Evolutionary conservation across 805 yeast species (phyloP), one percentile per base, ranked within the genome.

Genomic region (Myxozyma monticola): DNA sequence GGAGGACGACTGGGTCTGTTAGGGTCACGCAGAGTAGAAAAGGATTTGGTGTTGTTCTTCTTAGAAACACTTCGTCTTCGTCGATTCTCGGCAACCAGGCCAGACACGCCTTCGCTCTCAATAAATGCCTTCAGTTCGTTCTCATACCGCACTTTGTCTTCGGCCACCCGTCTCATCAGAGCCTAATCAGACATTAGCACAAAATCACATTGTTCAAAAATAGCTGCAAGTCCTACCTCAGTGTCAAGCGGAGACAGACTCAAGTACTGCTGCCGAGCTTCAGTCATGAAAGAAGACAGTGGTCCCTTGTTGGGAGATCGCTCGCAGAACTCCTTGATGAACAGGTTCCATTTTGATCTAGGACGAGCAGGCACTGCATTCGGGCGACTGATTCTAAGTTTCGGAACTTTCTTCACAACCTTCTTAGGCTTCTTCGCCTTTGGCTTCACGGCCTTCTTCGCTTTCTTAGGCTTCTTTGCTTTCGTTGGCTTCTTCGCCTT

Each of bases 91-190:
- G 9, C 20, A 21, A 20, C 10, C 25, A 56, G 26, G 4, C 34
- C 49, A 8, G 20, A 31, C 15, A 24, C 21, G 7, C 60, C 57
- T 6, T 43, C 17, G 10, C 33, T 21, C 4, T 15, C 28, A 9
- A 48, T 26, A 25, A 36, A 51, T n/a, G 31, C 52, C 4, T 41
- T 36, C 8, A 51, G 17, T 17, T 54, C 60, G 12, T 37, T 25
- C 28, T 51, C 49, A 33, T 39, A 55, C 22, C 52, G 22, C n/a
- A 29, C 25, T 9, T 20, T 36, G 30, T 48, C 60, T n/a, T 9
- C 48, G 10, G 4, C 31, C 9, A 14, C 9, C 31, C 31, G 31
- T 10, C 12, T 28, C 14, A 10, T 28, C 12, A 28, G 31, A n/a
- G n/a, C n/a, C n/a, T n/a, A n/a, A n/a, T n/a, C n/a, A n/a, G n/a